Evolutionary conservation across 75 land plant species (phyloP), one percentile per base, ranked within the genome.

Genomic region (Gnetum montanum): DNA sequence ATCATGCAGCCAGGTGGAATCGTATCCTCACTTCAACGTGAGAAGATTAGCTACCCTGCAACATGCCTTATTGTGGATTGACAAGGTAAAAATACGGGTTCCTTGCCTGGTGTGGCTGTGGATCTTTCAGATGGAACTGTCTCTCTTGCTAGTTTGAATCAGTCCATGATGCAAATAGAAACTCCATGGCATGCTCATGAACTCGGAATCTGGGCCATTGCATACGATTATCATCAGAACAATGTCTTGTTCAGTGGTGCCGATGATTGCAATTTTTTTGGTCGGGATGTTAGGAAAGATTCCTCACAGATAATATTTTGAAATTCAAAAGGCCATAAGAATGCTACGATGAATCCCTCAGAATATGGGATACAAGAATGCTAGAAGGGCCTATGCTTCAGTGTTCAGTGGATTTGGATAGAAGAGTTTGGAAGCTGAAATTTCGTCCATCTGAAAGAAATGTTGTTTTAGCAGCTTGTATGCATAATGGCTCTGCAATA

Each of bases 381-480:
- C 46, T 64, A 8, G 61, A 66, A 10, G 72, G 37, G 25, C 98
- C 98, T 11, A 54, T 85, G 2, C 41, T 55, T 60, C 73, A 81
- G 44, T 49, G 63, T 16, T 72, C 78, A 8, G 23, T 85, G 45
- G 75, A 77, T 38, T 45, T 95, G 13, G 99, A 96, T 6, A 96
- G 99, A 27, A 96, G 99, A 8, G 99, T 95, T 7, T 95, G 99
- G 99, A 95, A 81, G 59, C 49, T 95, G 43, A 95, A 95, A 69
- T 71, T 72, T 55, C 91, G 83, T 73, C 96, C 96, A 1, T 24
- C 6, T 37, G 57, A 73, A 8, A 48, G 66, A 29, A 78, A 63
- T 31, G 25, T 83, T 0, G 63, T 86, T 31, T 58, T 86, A 41
- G 83, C 96, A 33, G 99, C 99, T n/a, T 95, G 99, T 46, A 95